These are phyloP conservation scores for Pseudogymnoascus sp. DNA, from an alignment of 2,329 filamentous ascomycete genomes.

Conservation along the genomic window DNA sequence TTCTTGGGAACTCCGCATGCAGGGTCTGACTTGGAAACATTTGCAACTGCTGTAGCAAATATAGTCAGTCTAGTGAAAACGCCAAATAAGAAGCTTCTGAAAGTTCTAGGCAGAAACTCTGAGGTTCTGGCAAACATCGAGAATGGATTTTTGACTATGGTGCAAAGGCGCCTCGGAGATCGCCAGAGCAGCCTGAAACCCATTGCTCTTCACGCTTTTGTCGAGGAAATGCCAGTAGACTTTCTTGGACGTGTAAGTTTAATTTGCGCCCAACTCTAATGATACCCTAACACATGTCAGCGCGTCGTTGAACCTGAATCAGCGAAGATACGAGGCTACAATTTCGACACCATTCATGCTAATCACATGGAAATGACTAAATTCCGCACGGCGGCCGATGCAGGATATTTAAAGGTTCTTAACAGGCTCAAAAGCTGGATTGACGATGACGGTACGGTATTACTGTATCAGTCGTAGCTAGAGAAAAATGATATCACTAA, in stretches of 20 bases:
- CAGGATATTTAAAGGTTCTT: constrained; percentile 9
- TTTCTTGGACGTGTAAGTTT: constrained; percentile 15
- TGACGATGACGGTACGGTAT: not conserved
- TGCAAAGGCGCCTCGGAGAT: constrained; percentile 10
- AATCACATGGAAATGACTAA: constrained; percentile 30
- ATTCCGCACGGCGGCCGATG: constrained; percentile 18
- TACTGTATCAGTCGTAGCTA: not conserved
- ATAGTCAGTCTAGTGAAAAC: constrained; percentile 27
- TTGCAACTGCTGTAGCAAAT: constrained; percentile 24
- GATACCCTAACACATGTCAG: not conserved
- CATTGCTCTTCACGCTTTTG: constrained; percentile 29
- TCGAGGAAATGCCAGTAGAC: constrained; percentile 28
- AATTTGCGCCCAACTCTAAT: not conserved
- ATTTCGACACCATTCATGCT: constrained; percentile 23
- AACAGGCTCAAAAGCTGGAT: constrained; percentile 10
- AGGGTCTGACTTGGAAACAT: constrained; percentile 28
- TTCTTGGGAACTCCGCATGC: constrained; percentile 34
- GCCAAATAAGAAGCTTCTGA: constrained; percentile 26
- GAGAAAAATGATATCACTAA: not conserved
- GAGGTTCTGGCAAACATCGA: constrained; percentile 23
- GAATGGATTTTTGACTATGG: constrained; percentile 23
- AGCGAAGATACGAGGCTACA: constrained; percentile 26
- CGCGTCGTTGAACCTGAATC: constrained; percentile 26
- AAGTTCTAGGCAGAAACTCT: constrained; percentile 23
- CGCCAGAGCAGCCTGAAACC: constrained; percentile 11